Evolutionary conservation across 2,329 filamentous ascomycete genomes (phyloP).

Genomic region (Xylaria multiplex): DNA sequence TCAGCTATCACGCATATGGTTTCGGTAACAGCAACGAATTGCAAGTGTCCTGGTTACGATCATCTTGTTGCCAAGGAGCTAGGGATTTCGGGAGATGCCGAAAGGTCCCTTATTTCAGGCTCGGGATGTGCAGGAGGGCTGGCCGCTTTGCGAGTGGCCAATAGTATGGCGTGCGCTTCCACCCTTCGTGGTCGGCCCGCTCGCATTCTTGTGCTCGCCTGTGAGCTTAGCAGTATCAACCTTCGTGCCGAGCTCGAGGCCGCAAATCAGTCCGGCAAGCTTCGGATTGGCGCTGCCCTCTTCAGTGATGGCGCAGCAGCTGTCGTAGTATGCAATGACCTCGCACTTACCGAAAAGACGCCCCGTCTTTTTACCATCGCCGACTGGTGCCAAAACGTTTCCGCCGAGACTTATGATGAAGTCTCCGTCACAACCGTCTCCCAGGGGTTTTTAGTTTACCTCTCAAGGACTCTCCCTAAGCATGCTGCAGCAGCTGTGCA

Average conservation of each 20-base stretch:
- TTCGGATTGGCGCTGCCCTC: slow-evolving; percentile 41
- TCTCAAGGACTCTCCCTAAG: slow-evolving; percentile 27
- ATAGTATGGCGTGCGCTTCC: slow-evolving; percentile 36
- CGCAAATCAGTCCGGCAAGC: slow-evolving; percentile 32
- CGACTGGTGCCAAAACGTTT: slow-evolving; percentile 36
- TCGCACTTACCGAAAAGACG: slow-evolving; percentile 29
- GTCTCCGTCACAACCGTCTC: slow-evolving; percentile 30
- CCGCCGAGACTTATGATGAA: slow-evolving; percentile 29
- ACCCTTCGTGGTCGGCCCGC: slow-evolving; percentile 37
- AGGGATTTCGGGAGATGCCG: slow-evolving; percentile 44
- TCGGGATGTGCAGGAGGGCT: slow-evolving; percentile 54
- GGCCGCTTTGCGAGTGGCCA: slow-evolving; percentile 44
- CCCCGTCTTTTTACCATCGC: slow-evolving; percentile 32
- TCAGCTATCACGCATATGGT: slow-evolving; percentile 51
- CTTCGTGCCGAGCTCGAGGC: slow-evolving; percentile 40
- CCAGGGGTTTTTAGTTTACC: slow-evolving; percentile 29
- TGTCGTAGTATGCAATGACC: slow-evolving; percentile 42
- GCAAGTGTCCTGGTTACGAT: slow-evolving; percentile 53
- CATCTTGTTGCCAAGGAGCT: slow-evolving; percentile 50
- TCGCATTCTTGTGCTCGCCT: slow-evolving; percentile 43
- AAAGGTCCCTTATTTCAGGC: slow-evolving; percentile 50
- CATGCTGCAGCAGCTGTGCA: slow-evolving; percentile 33
- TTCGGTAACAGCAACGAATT: slow-evolving; percentile 52
- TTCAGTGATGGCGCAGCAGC: slow-evolving; percentile 43
- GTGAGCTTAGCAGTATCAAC: slow-evolving; percentile 42